Conservation (phyloP, 2,329 filamentous ascomycete species). For the Cladobotryum protrusum region DNA sequence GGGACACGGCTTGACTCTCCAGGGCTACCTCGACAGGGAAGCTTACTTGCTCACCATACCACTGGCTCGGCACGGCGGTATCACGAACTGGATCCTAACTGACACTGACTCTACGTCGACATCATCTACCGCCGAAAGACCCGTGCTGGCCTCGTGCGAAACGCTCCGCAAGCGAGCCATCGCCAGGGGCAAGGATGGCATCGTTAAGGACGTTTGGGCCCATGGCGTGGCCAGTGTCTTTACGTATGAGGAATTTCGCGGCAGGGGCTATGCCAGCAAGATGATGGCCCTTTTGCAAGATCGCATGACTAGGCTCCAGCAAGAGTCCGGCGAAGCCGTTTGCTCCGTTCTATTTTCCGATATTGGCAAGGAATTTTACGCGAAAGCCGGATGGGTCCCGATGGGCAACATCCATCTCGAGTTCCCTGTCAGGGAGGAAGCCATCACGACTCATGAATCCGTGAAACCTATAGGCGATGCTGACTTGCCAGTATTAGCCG, state of each 20-base stretch:
- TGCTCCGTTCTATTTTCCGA: slow-evolving; percentile 85
- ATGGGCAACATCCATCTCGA: slow-evolving; percentile 68
- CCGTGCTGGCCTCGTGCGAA: slow-evolving; percentile 59
- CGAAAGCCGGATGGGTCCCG: slow-evolving; percentile 67
- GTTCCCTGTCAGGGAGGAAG: slow-evolving; percentile 34
- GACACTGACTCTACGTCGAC: slow-evolving; percentile 25
- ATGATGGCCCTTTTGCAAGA: slow-evolving; percentile 64
- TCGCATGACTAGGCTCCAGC: slow-evolving; percentile 26
- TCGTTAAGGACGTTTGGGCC: slow-evolving; percentile 47
- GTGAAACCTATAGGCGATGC: slow-evolving; percentile 47
- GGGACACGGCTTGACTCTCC: slow-evolving; percentile 48
- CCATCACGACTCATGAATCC: slow-evolving; percentile 21
- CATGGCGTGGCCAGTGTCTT: slow-evolving; percentile 81
- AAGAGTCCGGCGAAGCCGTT: slow-evolving; percentile 29
- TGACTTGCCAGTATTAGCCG: slow-evolving; percentile 56
- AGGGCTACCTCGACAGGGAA: slow-evolving; percentile 56
- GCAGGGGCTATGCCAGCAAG: slow-evolving; percentile 67
- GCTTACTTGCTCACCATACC: slow-evolving; percentile 50
- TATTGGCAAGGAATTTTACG: slow-evolving; percentile 79
- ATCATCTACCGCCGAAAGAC: slow-evolving; percentile 30
- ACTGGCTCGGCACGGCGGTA: slow-evolving; percentile 51
- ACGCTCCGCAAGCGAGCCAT: slow-evolving; percentile 55
- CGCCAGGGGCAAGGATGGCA: slow-evolving; percentile 31
- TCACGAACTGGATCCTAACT: slow-evolving; percentile 60
- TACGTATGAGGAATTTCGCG: slow-evolving; percentile 59